Evolutionary conservation across 768 basidiomycete species (phyloP).

Genomic region (Cyclocybe cylindracea): DNA sequence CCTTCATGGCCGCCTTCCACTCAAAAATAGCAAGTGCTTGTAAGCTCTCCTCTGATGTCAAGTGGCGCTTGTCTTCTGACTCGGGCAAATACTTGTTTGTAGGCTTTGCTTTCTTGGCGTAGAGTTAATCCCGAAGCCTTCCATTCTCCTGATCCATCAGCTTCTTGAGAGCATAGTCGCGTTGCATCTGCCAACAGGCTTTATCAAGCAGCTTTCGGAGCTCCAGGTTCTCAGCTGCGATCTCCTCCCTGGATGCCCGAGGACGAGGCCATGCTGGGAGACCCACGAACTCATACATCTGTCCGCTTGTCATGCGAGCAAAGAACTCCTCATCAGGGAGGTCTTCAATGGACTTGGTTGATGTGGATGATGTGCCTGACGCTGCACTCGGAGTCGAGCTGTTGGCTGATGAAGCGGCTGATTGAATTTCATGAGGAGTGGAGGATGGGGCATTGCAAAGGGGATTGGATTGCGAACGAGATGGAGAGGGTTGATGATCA

Average conservation of each 20-base stretch:
- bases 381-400: background rate
- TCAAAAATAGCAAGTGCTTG: background rate
- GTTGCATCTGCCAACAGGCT: constrained; percentile 7
- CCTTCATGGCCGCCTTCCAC: background rate
- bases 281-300: too few species aligned
- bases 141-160: constrained; percentile 23
- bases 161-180: constrained; percentile 12
- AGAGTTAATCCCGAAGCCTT: background rate
- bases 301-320: too few species aligned
- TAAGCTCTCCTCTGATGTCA: constrained; percentile 1
- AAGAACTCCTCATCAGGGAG: background rate
- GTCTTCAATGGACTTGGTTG: background rate
- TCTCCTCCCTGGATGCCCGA: too few species aligned
- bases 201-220: background rate
- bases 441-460: too few species aligned
- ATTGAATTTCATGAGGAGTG: too few species aligned
- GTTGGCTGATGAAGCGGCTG: background rate
- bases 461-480: too few species aligned
- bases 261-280: too few species aligned
- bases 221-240: background rate
- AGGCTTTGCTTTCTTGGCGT: background rate
- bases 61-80: background rate
- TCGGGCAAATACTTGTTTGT: background rate
- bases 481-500: too few species aligned
- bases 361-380: background rate